phyloP scores from a whole-genome alignment of 2,329 filamentous ascomycete genomes.

The Biscogniauxia mediterranea region DNA sequence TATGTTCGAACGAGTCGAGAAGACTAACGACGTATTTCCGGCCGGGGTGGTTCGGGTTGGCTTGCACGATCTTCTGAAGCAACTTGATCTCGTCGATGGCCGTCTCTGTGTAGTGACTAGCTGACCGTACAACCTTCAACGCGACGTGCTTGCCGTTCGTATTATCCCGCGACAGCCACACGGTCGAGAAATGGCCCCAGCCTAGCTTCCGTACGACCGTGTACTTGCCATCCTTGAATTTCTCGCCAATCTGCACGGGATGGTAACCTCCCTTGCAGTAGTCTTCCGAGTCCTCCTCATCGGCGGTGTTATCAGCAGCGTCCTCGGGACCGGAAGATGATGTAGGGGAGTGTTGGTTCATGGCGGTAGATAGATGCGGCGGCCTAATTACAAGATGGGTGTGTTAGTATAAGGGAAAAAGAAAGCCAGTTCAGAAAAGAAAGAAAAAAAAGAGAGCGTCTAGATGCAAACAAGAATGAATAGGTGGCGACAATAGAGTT shows the following conservation, averaged over 20 bases:
- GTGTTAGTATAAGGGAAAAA: constrained; percentile 27
- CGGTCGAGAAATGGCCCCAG: constrained; percentile 99
- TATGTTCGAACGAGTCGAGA: constrained; percentile 95
- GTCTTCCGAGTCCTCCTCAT: constrained; percentile 98
- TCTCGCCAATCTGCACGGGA: constrained; percentile 88
- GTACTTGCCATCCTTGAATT: constrained; percentile 97
- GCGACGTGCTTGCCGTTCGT: constrained; percentile 90
- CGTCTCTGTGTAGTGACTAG: constrained; percentile 97
- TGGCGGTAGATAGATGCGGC: constrained; percentile 54
- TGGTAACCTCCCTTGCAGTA: constrained; percentile 99
- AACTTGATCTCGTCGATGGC: constrained; percentile 99
- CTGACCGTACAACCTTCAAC: constrained; percentile 94
- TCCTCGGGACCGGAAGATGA: constrained; percentile 80
- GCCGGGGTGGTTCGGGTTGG: constrained; percentile 91
- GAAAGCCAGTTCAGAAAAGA: neutral
- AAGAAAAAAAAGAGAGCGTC: constrained; percentile 5
- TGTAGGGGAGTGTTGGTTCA: constrained; percentile 69
- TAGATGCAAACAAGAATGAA: constrained; percentile 3
- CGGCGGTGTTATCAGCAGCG: constrained; percentile 84
- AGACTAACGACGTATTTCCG: constrained; percentile 94
- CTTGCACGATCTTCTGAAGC: constrained; percentile 92
- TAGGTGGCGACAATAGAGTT: constrained; percentile 9
- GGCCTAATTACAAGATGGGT: constrained; percentile 41
- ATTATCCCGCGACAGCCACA: constrained; percentile 83
- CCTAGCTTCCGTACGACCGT: constrained; percentile 94